Percentiles rank a stretch among this genome's conserved stretches.
Conservation (phyloP, 345 rosid genomes). For the Punica granatum region DNA sequence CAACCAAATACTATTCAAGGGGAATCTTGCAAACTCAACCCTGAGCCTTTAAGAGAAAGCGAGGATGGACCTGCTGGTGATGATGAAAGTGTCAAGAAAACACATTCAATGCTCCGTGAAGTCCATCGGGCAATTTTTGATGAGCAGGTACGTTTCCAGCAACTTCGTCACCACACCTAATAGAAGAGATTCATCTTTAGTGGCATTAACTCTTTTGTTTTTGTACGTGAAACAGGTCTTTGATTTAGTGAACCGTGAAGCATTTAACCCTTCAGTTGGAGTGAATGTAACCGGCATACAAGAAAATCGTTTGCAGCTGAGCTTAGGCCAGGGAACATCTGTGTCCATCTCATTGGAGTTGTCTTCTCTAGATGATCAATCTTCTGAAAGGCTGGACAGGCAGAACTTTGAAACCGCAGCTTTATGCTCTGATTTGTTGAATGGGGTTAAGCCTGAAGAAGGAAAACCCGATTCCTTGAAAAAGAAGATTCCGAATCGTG, state of each 20-base stretch:
- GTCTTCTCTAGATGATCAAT: conserved; percentile 30
- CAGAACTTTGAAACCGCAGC: conserved; percentile 32
- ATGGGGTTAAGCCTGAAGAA: conserved; percentile 32
- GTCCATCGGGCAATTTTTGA: conserved; percentile 78
- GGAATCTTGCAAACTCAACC: conserved; percentile 25
- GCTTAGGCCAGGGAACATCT: conserved; percentile 67
- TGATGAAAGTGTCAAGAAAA: conserved; percentile 55
- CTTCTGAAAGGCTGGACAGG: conserved; percentile 20
- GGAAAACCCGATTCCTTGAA: conserved; percentile 21
- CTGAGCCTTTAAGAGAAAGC: conserved; percentile 28
- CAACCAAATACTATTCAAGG: conserved; percentile 23
- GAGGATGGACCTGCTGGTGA: conserved; percentile 21
- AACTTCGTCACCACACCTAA: not conserved
- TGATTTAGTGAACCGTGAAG: conserved; percentile 74
- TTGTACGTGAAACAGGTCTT: conserved; percentile 46
- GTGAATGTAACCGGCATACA: conserved; percentile 73
- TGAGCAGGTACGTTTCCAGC: conserved; percentile 53
- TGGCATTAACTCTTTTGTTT: not conserved
- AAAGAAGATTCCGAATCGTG: conserved; percentile 48
- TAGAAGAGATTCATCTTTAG: not conserved
- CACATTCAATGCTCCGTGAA: conserved; percentile 56
- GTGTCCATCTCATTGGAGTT: conserved; percentile 61
- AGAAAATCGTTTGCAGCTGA: conserved; percentile 71
- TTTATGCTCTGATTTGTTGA: conserved; percentile 37
- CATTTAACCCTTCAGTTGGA: conserved; percentile 62